These are phyloP conservation scores for Chaetoceros muelleri DNA, from an alignment of 108 stramenopile genomes.

Conservation along the genomic window DNA sequence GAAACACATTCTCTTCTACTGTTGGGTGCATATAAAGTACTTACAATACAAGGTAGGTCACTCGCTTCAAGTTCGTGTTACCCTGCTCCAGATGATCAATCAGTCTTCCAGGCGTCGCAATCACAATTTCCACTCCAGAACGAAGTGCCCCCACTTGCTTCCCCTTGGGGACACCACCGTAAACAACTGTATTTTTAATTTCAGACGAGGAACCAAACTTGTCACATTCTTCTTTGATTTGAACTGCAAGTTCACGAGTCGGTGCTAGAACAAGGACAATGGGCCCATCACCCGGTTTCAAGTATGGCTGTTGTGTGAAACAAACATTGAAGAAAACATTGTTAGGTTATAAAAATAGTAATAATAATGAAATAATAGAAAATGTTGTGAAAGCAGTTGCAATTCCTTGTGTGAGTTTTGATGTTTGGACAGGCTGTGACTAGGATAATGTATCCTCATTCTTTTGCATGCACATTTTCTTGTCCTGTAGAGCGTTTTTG, in stretches of 20 bases:
- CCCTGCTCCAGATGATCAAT: conserved; percentile 96
- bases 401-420: too few relatives aligned
- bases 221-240: conserved; percentile 99
- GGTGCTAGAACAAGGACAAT: conserved; percentile 96
- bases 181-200: conserved; percentile 97
- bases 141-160: conserved; percentile 65
- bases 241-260: conserved; percentile 97
- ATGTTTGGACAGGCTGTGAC: too few relatives aligned
- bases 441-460: too few relatives aligned
- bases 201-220: conserved; percentile 91
- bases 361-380: too few relatives aligned
- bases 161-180: conserved; percentile 95
- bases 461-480: too few relatives aligned
- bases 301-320: conserved; percentile 78
- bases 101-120: conserved; percentile 97
- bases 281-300: conserved; percentile 97
- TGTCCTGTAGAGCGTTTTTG: too few relatives aligned
- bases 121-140: conserved; percentile 92
- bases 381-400: too few relatives aligned
- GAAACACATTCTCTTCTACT: too few relatives aligned
- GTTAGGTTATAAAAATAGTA: background rate
- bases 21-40: too few relatives aligned
- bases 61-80: conserved; percentile 90
- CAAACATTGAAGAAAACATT: background rate
- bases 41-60: conserved; percentile 96